These are phyloP conservation scores for Geranium rotundifolium DNA, from an alignment of 345 rosid genomes.

Conservation along the genomic window DNA sequence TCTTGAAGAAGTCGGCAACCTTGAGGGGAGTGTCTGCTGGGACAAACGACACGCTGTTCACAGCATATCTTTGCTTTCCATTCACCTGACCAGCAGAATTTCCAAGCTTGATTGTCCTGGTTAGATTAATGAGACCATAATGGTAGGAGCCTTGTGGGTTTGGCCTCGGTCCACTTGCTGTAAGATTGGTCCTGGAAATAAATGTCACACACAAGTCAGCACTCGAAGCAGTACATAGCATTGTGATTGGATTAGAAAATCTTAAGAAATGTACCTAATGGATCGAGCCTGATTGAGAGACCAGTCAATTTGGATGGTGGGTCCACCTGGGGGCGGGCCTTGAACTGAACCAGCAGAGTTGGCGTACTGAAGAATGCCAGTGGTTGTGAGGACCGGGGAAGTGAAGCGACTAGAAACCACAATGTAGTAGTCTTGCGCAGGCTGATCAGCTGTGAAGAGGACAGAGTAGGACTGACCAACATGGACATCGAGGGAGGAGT, in stretches of 20 bases:
- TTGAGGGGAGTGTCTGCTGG: constrained; percentile 84
- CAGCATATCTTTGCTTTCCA: constrained; percentile 79
- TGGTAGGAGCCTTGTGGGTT: constrained; percentile 99
- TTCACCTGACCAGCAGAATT: constrained; percentile 77
- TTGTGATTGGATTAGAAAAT: neutral
- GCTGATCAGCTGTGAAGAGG: constrained; percentile 79
- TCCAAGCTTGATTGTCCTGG: constrained; percentile 57
- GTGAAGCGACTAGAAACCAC: constrained; percentile 82
- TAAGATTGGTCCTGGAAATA: constrained; percentile 66
- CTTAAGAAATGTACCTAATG: constrained; percentile 39
- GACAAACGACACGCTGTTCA: constrained; percentile 70
- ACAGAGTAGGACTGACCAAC: constrained; percentile 84
- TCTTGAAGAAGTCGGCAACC: constrained; percentile 80
- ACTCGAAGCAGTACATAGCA: neutral
- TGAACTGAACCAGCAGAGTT: constrained; percentile 67
- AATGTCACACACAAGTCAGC: neutral
- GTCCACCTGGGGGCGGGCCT: constrained; percentile 84
- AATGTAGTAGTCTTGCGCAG: constrained; percentile 63
- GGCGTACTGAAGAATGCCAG: constrained; percentile 63
- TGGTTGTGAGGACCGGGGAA: constrained; percentile 45
- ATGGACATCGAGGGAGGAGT: constrained; percentile 84
- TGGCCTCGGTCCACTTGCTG: constrained; percentile 98
- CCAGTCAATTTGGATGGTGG: constrained; percentile 77
- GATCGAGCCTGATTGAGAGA: constrained; percentile 92
- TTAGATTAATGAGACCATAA: constrained; percentile 73